Conservation (phyloP, 257 asterid genomes). For the Paraleonurus japonicus region DNA sequence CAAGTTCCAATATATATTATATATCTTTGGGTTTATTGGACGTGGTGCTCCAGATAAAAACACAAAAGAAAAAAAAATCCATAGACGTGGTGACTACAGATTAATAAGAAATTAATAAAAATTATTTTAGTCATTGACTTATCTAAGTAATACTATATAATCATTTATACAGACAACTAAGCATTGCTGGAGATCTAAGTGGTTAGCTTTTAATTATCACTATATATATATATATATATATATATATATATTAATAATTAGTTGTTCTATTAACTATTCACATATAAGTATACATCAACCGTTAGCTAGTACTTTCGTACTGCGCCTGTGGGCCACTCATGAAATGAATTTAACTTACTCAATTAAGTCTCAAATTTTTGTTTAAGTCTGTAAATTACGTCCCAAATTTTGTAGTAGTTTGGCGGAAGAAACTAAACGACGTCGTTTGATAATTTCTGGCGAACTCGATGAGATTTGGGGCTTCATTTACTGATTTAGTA, state of each 20-base stretch:
- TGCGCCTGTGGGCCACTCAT: neutral
- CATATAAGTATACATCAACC: no score
- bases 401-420: no score
- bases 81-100: neutral
- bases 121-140: constrained; percentile 20
- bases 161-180: constrained; percentile 16
- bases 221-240: no score
- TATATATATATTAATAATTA: neutral
- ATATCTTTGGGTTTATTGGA: no score
- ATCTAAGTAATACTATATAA: neutral
- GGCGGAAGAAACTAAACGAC: no score
- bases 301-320: neutral
- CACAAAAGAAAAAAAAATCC: neutral
- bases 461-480: no score
- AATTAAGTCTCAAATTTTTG: no score
- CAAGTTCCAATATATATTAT: no score
- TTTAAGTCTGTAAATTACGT: no score
- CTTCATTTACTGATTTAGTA: no score
- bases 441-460: no score
- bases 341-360: neutral
- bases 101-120: neutral
- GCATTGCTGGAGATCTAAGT: constrained; percentile 14
- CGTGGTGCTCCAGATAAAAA: no score
- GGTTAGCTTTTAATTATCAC: constrained; percentile 20
- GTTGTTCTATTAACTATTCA: neutral